phyloP scores from a whole-genome alignment of 2,329 filamentous ascomycete species.

The Tolypocladium ovalisporum region DNA sequence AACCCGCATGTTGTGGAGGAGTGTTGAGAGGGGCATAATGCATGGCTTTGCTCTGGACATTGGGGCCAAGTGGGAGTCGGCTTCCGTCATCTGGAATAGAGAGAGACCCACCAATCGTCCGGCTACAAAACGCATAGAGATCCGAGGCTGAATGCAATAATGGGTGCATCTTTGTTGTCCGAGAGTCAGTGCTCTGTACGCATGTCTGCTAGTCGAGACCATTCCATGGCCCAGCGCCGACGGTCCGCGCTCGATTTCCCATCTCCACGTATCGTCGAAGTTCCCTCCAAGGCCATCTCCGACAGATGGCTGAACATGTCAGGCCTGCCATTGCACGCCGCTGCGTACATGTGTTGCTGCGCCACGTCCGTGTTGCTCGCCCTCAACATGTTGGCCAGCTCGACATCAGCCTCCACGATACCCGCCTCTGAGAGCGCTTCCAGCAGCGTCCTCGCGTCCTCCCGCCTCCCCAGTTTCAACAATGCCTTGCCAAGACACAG shows the following conservation, averaged over 20 bases:
- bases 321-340: slow-evolving; percentile 12
- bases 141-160: background rate
- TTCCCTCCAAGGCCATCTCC: slow-evolving; percentile 15
- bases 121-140: background rate
- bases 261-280: slow-evolving; percentile 5
- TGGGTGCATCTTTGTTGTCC: background rate
- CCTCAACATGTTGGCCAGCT: slow-evolving; percentile 15
- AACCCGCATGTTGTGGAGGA: too few species aligned
- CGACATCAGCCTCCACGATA: slow-evolving; percentile 13
- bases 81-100: too few species aligned
- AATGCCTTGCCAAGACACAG: slow-evolving; percentile 14
- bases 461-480: slow-evolving; percentile 8
- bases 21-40: too few species aligned
- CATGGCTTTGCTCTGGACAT: too few species aligned
- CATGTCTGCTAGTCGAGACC: slow-evolving; percentile 18
- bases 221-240: slow-evolving; percentile 21
- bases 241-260: slow-evolving; percentile 9
- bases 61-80: too few species aligned
- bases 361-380: slow-evolving; percentile 10
- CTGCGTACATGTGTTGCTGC: slow-evolving; percentile 14
- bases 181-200: slow-evolving; percentile 10
- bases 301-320: slow-evolving; percentile 17
- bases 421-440: slow-evolving; percentile 10
- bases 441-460: slow-evolving; percentile 13
- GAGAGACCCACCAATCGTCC: too few species aligned